Conservation (phyloP, 108 stramenopile genomes). For the Heterococcus sp. region DNA sequence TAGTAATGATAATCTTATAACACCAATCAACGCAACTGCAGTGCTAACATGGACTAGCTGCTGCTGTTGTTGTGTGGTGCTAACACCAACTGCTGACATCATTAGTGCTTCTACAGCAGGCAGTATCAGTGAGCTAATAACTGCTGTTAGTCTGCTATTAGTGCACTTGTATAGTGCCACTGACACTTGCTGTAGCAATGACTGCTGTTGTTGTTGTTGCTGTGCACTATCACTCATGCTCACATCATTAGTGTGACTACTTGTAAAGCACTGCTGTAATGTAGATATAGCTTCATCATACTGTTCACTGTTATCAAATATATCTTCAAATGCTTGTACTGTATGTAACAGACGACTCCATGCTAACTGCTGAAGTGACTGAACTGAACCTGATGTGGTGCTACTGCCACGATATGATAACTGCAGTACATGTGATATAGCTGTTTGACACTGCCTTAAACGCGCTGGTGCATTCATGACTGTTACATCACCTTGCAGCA, state of each 20-base stretch:
- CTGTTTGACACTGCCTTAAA: background rate
- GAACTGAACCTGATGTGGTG: background rate
- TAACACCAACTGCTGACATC: background rate
- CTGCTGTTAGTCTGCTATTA: background rate
- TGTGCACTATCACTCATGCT: no score
- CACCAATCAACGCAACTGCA: slow-evolving; percentile 72
- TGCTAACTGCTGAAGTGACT: background rate
- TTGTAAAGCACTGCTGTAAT: no score
- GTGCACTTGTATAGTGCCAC: background rate
- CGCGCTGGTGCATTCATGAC: background rate
- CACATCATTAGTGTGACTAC: no score
- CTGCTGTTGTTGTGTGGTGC: background rate
- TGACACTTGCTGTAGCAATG: background rate
- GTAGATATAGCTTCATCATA: no score
- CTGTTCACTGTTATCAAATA: background rate
- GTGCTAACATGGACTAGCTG: slow-evolving; percentile 14
- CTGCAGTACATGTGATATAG: no score
- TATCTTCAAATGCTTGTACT: background rate
- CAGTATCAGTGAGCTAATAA: background rate
- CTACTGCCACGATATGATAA: background rate
- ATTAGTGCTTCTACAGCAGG: background rate
- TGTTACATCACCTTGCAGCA: background rate
- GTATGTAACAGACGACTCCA: background rate
- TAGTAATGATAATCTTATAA: slow-evolving; percentile 68
- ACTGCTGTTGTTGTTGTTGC: no score